Conservation (phyloP, 371 early-diverging fungal species). For the Blakeslea trispora region DNA sequence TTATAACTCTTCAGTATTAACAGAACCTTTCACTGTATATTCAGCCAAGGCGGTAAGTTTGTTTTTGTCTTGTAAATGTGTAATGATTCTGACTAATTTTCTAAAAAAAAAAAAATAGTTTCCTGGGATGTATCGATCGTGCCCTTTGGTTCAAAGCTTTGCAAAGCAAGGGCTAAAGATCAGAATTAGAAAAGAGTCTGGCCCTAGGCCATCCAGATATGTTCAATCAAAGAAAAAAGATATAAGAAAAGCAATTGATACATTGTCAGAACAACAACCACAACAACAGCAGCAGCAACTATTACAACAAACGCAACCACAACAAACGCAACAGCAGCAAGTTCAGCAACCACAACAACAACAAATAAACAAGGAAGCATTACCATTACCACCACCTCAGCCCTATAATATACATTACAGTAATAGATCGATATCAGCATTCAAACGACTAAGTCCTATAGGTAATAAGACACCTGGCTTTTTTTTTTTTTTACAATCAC, state of each 20-base stretch:
- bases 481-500: background rate
- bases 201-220: constrained; percentile 21
- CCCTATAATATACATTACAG: too few species aligned
- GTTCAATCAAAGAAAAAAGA: constrained; percentile 12
- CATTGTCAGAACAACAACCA: constrained; percentile 6
- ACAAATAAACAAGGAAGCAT: background rate
- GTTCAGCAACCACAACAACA: constrained; percentile 3
- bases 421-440: constrained; percentile 2
- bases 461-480: background rate
- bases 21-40: constrained; percentile 52
- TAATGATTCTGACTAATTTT: background rate
- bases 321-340: background rate
- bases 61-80: background rate
- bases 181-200: constrained; percentile 63
- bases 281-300: background rate
- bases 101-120: constrained; percentile 27
- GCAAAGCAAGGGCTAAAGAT: constrained; percentile 73
- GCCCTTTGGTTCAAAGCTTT: constrained; percentile 62
- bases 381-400: too few species aligned
- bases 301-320: background rate
- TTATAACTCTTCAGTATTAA: constrained; percentile 29
- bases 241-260: constrained; percentile 11
- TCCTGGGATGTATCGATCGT: constrained; percentile 62
- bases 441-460: constrained; percentile 2
- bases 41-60: constrained; percentile 38